Evolutionary conservation across 345 rosid species (phyloP).

Genomic region (Rhodamnia rubescens): DNA sequence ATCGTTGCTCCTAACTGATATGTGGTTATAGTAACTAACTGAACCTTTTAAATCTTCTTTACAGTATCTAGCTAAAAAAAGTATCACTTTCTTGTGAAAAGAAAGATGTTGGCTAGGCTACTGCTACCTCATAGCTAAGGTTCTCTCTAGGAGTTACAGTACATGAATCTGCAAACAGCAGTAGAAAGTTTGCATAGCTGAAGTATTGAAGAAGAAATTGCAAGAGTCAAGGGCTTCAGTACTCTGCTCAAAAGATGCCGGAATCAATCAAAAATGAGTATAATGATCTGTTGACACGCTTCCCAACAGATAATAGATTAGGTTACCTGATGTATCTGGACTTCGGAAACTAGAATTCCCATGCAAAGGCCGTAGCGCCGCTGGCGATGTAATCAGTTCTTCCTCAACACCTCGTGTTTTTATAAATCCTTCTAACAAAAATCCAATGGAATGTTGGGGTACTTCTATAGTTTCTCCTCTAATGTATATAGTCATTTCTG

Average conservation of each 20-base stretch:
- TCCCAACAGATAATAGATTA: not conserved
- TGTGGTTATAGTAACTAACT: not conserved
- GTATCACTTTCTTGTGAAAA: not conserved
- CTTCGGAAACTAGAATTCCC: conserved; percentile 41
- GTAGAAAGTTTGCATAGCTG: not conserved
- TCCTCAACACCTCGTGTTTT: conserved; percentile 45
- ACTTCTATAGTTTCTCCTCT: conserved; percentile 71
- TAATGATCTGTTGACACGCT: not conserved
- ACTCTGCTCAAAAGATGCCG: not conserved
- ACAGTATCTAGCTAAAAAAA: not conserved
- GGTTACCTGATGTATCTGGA: conserved; percentile 47
- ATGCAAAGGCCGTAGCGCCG: conserved; percentile 37
- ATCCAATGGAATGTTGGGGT: conserved; percentile 46
- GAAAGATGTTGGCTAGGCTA: not conserved
- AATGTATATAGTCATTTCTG: conserved; percentile 38
- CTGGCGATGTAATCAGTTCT: conserved; percentile 56
- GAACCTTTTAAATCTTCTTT: not conserved
- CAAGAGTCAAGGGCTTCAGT: not conserved
- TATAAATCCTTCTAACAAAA: conserved; percentile 71
- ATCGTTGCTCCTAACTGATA: not conserved
- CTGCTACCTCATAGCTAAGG: not conserved
- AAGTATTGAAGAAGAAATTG: not conserved
- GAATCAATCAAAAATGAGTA: not conserved
- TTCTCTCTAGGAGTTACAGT: not conserved
- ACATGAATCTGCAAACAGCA: not conserved